A percentile compares a stretch with the other conserved stretches of the same genome.
These are phyloP conservation scores for Tilletia indica DNA, from an alignment of 1,284 basidiomycete genomes.

Conservation along the genomic window DNA sequence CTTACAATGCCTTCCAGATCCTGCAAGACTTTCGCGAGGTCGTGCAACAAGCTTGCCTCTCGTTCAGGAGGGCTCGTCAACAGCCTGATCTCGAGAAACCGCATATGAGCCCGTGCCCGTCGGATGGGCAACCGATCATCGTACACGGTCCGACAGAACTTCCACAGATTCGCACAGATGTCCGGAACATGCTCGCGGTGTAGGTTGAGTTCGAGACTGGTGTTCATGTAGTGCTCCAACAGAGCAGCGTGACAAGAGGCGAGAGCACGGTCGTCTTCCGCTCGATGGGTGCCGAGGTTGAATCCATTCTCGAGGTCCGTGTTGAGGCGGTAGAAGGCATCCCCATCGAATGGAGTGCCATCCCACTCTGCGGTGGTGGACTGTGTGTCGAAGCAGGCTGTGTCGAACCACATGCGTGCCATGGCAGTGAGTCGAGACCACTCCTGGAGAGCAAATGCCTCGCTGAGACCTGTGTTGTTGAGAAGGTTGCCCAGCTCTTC, in stretches of 20 bases:
- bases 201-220: not conserved
- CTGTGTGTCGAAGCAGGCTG: not conserved
- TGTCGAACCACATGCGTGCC: not conserved
- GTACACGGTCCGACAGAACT: not conserved
- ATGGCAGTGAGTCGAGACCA: not conserved
- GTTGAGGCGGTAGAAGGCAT: too few species aligned
- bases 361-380: not conserved
- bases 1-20: not conserved
- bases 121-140: not conserved
- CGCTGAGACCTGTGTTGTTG: too few species aligned
- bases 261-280: too few species aligned
- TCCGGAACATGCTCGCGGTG: not conserved
- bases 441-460: not conserved
- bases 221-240: slow-evolving; percentile 13
- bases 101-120: not conserved
- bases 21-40: not conserved
- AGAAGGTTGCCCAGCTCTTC: not conserved
- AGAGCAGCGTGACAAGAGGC: not conserved
- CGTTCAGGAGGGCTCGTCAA: slow-evolving; percentile 21
- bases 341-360: too few species aligned
- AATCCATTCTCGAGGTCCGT: too few species aligned
- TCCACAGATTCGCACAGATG: too few species aligned
- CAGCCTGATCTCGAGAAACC: slow-evolving; percentile 17
- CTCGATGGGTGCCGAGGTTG: too few species aligned
- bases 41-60: not conserved